Conservation (phyloP, 2,329 filamentous ascomycete genomes). For the Coniochaeta hoffmannii region DNA sequence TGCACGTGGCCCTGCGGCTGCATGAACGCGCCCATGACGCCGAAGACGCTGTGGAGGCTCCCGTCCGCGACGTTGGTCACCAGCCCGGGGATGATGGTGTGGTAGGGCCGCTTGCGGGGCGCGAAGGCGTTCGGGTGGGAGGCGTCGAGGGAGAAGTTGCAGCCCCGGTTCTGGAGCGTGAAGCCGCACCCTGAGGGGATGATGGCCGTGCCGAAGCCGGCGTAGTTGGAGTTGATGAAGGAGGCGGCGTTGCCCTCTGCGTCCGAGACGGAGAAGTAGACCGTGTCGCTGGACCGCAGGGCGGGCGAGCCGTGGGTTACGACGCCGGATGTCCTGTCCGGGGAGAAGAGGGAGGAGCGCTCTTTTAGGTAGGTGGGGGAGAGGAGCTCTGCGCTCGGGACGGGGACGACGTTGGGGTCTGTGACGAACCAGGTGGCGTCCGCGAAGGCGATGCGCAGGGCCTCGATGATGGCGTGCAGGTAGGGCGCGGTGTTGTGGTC, state of each 20-base stretch:
- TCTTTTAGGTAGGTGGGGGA: slow-evolving; percentile 66
- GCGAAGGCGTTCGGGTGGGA: slow-evolving; percentile 74
- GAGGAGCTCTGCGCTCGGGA: slow-evolving; percentile 65
- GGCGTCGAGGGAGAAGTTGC: slow-evolving; percentile 68
- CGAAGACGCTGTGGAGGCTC: slow-evolving; percentile 76
- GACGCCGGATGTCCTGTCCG: slow-evolving; percentile 52
- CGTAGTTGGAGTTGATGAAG: slow-evolving; percentile 96
- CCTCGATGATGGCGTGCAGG: slow-evolving; percentile 82
- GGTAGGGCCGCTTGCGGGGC: slow-evolving; percentile 84
- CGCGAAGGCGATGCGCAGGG: slow-evolving; percentile 80
- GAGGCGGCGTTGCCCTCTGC: slow-evolving; percentile 79
- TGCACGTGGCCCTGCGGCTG: slow-evolving; percentile 96
- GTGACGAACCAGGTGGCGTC: slow-evolving; percentile 88
- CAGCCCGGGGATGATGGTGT: slow-evolving; percentile 94
- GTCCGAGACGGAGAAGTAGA: slow-evolving; percentile 87
- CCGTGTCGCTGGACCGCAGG: slow-evolving; percentile 80
- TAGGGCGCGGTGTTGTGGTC: slow-evolving; percentile 80
- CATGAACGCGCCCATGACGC: slow-evolving; percentile 98
- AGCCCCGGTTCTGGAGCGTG: slow-evolving; percentile 87
- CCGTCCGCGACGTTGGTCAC: slow-evolving; percentile 71
- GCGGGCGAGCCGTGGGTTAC: slow-evolving; percentile 71
- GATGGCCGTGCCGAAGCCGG: slow-evolving; percentile 80
- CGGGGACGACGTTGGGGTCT: slow-evolving; percentile 65
- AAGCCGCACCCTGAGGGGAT: slow-evolving; percentile 84
- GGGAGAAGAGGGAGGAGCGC: slow-evolving; percentile 52